phyloP scores from a whole-genome alignment of 257 asterid genomes.

The Euphrasia confusa region DNA sequence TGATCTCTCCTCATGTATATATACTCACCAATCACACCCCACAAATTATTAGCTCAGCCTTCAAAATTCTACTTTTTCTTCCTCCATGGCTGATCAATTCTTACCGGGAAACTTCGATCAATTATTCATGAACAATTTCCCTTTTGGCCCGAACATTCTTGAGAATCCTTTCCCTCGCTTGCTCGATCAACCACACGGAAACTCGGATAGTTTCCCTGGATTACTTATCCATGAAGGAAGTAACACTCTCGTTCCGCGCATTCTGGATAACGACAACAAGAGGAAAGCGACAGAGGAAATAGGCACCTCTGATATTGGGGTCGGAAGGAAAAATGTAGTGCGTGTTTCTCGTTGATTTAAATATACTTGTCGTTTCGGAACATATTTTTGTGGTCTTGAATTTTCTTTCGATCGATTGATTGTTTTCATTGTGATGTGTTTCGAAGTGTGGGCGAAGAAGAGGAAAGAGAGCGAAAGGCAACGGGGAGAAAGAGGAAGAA shows the following conservation, averaged over 20 bases:
- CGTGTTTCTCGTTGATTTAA: background rate
- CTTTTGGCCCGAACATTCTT: conserved; percentile 14
- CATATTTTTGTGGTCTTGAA: background rate
- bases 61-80: background rate
- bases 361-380: background rate
- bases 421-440: background rate
- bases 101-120: conserved; percentile 30
- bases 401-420: too few relatives aligned
- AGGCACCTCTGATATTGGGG: conserved; percentile 46
- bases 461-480: conserved; percentile 45
- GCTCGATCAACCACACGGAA: background rate
- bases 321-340: conserved; percentile 37
- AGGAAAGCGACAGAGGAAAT: conserved; percentile 35
- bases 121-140: conserved; percentile 33
- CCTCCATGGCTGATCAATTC: conserved; percentile 32
- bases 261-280: conserved; percentile 26
- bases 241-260: conserved; percentile 16
- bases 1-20: conserved; percentile 13
- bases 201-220: conserved; percentile 23
- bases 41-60: conserved; percentile 2
- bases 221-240: conserved; percentile 13
- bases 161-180: conserved; percentile 24
- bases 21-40: conserved; percentile 15
- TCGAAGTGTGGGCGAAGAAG: conserved; percentile 40
- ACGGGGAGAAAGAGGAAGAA: conserved; percentile 33